Evolutionary conservation across 805 yeast species (phyloP).

Genomic region (Lachancea sp.): DNA sequence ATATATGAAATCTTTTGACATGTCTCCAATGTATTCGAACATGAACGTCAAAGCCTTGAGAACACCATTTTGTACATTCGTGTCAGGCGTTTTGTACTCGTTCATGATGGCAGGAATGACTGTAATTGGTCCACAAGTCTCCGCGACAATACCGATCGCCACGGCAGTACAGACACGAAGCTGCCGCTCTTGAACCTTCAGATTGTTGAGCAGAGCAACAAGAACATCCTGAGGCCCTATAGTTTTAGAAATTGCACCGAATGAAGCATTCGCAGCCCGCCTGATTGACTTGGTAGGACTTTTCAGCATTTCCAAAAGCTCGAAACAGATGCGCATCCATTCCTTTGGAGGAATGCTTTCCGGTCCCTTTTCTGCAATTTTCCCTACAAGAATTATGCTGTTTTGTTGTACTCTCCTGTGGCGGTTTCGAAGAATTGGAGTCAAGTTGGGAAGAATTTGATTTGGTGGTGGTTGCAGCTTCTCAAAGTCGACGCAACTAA

Average conservation of each 20-base stretch:
- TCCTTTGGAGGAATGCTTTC: conserved; percentile 84
- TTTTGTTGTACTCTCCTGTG: conserved; percentile 88
- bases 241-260: conserved; percentile 85
- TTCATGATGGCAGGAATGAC: conserved; percentile 93
- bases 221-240: conserved; percentile 95
- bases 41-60: conserved; percentile 83
- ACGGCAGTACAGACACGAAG: conserved; percentile 95
- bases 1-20: conserved; percentile 75
- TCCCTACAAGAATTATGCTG: conserved; percentile 71
- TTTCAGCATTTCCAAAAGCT: conserved; percentile 80
- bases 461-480: conserved; percentile 72
- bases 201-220: conserved; percentile 72
- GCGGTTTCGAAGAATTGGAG: conserved; percentile 84
- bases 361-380: conserved; percentile 72
- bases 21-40: conserved; percentile 84
- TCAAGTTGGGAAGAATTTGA: conserved; percentile 77
- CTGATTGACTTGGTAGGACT: conserved; percentile 72
- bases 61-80: conserved; percentile 92
- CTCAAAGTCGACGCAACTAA: conserved; percentile 52
- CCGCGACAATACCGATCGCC: conserved; percentile 95
- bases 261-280: conserved; percentile 79
- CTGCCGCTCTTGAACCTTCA: conserved; percentile 92
- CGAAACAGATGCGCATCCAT: conserved; percentile 96
- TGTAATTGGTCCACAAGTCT: conserved; percentile 86
- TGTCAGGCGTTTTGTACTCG: conserved; percentile 87